These are phyloP conservation scores for Aulographum hederae DNA, from an alignment of 2,329 filamentous ascomycete species.

Conservation along the genomic window DNA sequence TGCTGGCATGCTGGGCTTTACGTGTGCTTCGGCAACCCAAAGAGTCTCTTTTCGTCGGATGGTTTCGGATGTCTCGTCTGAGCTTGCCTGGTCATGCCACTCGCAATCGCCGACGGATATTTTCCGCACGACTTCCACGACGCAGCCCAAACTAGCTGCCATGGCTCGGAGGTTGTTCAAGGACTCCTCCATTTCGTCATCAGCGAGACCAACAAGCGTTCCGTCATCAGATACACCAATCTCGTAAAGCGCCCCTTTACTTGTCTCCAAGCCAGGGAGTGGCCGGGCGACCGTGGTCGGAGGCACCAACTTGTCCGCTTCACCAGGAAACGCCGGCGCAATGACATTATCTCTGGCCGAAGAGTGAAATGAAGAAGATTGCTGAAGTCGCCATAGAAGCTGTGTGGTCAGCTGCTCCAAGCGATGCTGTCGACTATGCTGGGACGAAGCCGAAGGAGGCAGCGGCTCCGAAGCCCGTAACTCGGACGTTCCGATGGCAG, in stretches of 20 bases:
- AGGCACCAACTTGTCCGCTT: constrained; percentile 36
- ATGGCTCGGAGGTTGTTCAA: constrained; percentile 70
- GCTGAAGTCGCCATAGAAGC: constrained; percentile 82
- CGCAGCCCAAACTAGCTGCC: constrained; percentile 82
- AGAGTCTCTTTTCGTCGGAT: constrained; percentile 35
- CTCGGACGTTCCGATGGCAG: too few relatives aligned
- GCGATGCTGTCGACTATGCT: constrained; percentile 60
- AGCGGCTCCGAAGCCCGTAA: too few relatives aligned
- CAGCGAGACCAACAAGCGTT: constrained; percentile 68
- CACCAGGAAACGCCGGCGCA: constrained; percentile 56
- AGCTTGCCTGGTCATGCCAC: constrained; percentile 34
- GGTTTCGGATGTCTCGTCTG: constrained; percentile 8
- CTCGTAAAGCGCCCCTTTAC: constrained; percentile 83
- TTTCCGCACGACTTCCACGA: constrained; percentile 62
- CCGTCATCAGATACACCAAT: constrained; percentile 94
- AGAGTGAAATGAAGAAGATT: constrained; percentile 81
- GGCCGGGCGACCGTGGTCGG: constrained; percentile 34
- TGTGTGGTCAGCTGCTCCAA: constrained; percentile 89
- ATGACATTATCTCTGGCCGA: constrained; percentile 51
- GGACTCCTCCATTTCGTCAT: constrained; percentile 86
- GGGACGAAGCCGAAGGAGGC: constrained; percentile 26
- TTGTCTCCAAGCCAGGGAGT: constrained; percentile 70
- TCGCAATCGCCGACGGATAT: constrained; percentile 76
- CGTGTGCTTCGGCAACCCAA: constrained; percentile 77
- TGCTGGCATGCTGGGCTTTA: constrained; percentile 45